A percentile compares a stretch with the other conserved stretches of the same genome.
These are phyloP conservation scores for Ustilago crameri DNA, from an alignment of 1,284 basidiomycete species.

Conservation along the genomic window DNA sequence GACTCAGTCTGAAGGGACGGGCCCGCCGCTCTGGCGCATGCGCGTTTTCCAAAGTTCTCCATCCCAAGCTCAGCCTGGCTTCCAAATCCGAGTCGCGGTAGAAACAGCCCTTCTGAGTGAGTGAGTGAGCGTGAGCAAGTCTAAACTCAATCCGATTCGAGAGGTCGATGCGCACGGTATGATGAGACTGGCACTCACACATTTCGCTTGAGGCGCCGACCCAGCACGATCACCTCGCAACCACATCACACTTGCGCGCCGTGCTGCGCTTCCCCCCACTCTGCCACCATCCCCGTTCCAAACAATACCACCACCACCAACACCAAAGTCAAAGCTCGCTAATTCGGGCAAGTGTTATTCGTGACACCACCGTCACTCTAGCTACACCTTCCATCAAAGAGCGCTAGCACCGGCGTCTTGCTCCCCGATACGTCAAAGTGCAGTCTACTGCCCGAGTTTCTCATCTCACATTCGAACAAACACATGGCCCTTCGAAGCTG, in stretches of 20 bases:
- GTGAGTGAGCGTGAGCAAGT: not conserved
- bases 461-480: too few species aligned
- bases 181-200: not conserved
- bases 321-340: slow-evolving; percentile 1
- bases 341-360: not conserved
- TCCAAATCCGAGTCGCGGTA: slow-evolving; percentile 1
- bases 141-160: slow-evolving; percentile 14
- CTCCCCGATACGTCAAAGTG: too few species aligned
- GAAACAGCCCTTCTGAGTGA: not conserved
- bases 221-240: slow-evolving; percentile 18
- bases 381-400: too few species aligned
- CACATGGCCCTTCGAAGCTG: too few species aligned
- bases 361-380: too few species aligned
- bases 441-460: too few species aligned
- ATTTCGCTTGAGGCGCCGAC: slow-evolving; percentile 3
- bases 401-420: too few species aligned
- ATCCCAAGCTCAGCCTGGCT: slow-evolving; percentile 9
- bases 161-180: slow-evolving; percentile 23
- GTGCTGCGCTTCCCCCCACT: slow-evolving; percentile 12
- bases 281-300: not conserved
- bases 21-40: slow-evolving; percentile 6
- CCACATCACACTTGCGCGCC: slow-evolving; percentile 8
- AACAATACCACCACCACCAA: not conserved
- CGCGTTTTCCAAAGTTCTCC: slow-evolving; percentile 11
- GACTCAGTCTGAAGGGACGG: not conserved